Base-by-base conservation (phyloP, 2,329 filamentous ascomycete species). In the Fusarium sp. region DNA sequence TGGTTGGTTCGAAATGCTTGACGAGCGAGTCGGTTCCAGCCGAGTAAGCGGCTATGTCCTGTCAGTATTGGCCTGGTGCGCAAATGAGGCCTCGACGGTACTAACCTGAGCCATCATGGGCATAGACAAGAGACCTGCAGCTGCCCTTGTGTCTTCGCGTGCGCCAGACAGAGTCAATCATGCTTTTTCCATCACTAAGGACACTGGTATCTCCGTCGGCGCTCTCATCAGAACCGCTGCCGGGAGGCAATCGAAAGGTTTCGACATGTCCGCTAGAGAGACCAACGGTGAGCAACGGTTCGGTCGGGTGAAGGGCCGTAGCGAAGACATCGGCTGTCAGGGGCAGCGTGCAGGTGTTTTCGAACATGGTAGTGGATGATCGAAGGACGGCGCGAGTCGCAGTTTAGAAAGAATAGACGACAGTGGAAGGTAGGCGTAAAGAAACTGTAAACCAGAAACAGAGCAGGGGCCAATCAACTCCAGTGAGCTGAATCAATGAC, bases 101-200 rank as follows among this genome's bases (percentile, higher is more conserved):
- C 84, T 88, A 83, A 86, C 92, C 88, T 74, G 90, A 86, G 18
- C 96, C 97, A 81, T 98, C 95, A 67, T 91, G 83, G 74, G 91
- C 92, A 84, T 95, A 98, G 6, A 89, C 91, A 65, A 98, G 85
- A 69, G 91, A 92, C 63, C 97, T 90, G 81, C 96, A 98, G 87
- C 95, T 98, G 14, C 95, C 96, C 86, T 98, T 97, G 85, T 99
- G 97, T 71, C 97, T 89, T 76, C 92, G 89, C 6, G 97, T 98
- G 78, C 91, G 90, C 97, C 97, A 99, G 69, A 92, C 86, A 0
- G 92, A 94, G 76, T 95, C 93, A 72, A 98, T 93, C 65, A 92
- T 90, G 50, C 92, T 93, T 72, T 89, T 93, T 13, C 94, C 95
- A 77, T 88, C 85, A 22, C 86, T 89, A 24, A 88, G 65, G 3